Base-by-base conservation (phyloP, 345 rosid species). In the Hypericum perforatum region DNA sequence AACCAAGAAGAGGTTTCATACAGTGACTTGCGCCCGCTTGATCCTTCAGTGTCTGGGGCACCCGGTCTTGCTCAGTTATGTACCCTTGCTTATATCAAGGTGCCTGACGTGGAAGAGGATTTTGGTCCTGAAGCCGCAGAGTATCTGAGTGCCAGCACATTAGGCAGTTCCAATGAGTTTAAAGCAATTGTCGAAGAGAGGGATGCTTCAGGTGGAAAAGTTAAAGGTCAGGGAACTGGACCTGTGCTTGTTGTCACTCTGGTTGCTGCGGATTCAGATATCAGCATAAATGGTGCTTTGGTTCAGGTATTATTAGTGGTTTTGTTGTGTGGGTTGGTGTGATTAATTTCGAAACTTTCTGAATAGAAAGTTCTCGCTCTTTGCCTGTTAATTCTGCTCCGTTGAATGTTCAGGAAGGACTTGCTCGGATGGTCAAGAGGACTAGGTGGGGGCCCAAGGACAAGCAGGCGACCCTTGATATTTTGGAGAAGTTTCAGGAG, bases 201-300 rank as follows among this genome's bases (percentile, higher is more conserved):
- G 66, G 99, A 94, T 69, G 50, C 80, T 38, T 82, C 94, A 11
- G 95, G 87, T 14, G 97, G 97, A 49, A 94, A 86, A 79, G 75
- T 72, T 46, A 94, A 89, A 68, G 97, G 96, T 40, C 97, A 94
- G 74, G 97, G 97, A 57, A 86, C 97, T 51, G 97, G 99, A 38
- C 72, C 87, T 0, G 62, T 79, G 54, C 76, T 84, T 4, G 56
- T 60, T 15, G 95, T 86, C 5, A 89, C 99, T 9, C 81, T 94
- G 40, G 73, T 76, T 9, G 82, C 86, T 15, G 80, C 74, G 11
- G 89, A 86, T 39, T 76, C 89, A 10, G 99, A 94, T 55, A 69
- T 78, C 37, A 86, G 94, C 59, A 61, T 94, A 61, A 94, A 94
- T 64, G 91, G 94, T 9, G 79, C 86, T 41, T 67, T 92, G 91